Conservation (phyloP, 176 grass and related monocot species). For the Triticum aestivum region IWGSC_CS_RefSeq_v2.1 NC_057813.1:132350217-132350716, state of each 20-base stretch:
- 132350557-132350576: conserved; percentile 71
- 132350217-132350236: conserved; percentile 14
- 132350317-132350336: conserved; percentile 6
- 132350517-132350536: not conserved
- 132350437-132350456: conserved; percentile 90
- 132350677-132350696: conserved; percentile 84
- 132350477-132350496: conserved; percentile 20
- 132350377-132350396: conserved; percentile 19
- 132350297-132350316: conserved; percentile 75
- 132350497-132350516: not conserved
- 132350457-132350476: conserved; percentile 24
- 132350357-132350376: not conserved
- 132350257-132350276: conserved; percentile 83
- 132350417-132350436: conserved; percentile 98
- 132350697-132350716: conserved; percentile 85
- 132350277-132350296: conserved; percentile 70
- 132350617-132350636: conserved; percentile 92
- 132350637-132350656: conserved; percentile 82
- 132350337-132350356: conserved; percentile 28
- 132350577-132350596: conserved; percentile 99
- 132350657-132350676: conserved; percentile 70
- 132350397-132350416: conserved; percentile 94
- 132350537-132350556: conserved; percentile 18
- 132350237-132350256: conserved; percentile 49
- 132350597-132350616: conserved; percentile 95